Evolutionary conservation across 1,284 basidiomycete species (phyloP), one percentile per base, ranked within the genome.

Genomic region (Omphalotus olearius): DNA sequence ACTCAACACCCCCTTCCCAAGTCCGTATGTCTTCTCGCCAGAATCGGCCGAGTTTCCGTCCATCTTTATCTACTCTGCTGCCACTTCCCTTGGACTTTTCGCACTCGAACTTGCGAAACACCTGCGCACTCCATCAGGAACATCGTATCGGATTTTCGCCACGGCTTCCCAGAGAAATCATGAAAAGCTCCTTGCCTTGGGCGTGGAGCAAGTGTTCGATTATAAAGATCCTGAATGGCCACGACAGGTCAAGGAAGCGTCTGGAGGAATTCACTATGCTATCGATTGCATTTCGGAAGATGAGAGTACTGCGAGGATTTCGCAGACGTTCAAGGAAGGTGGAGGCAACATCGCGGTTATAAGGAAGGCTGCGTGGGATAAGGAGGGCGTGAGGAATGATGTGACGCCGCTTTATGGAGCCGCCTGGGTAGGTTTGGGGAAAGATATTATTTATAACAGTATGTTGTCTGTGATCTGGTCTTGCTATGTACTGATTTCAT

Each of bases 351-450:
- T 92, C 40, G 80, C 86, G 0, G 85, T 91, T 59, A 73, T 79
- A 6, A 76, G 87, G 44, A 78, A 88, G 49, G 93, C 89, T 63
- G 73, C 75, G 14, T 80, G 83, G 14, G 63, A 96, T 49, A 76
- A 79, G 20, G 74, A 79, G 51, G 88, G 85, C 64, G 63, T 88
- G 2, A 71, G 80, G 40, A 46, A 56, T 9, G 60, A 61, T 16
- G 65, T 68, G 1, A 57, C 25, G 5, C 61, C 65, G 5, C 52
- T 63, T 2, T 68, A 66, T 50, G 64, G 62, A 17, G 62, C 64
- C 6, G 66, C 60, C 2, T 69, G 67, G 66, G 54, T 48, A n/a
- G 67, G 66, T 13, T 58, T 69, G 18, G 67, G 66, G 6, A 59
- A 65, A 45, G 65, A 66, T 30, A 57, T 65, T 26, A 5, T 53